Evolutionary conservation across 805 yeast genomes (phyloP).

Genomic region (Starmerella davenportii): DNA sequence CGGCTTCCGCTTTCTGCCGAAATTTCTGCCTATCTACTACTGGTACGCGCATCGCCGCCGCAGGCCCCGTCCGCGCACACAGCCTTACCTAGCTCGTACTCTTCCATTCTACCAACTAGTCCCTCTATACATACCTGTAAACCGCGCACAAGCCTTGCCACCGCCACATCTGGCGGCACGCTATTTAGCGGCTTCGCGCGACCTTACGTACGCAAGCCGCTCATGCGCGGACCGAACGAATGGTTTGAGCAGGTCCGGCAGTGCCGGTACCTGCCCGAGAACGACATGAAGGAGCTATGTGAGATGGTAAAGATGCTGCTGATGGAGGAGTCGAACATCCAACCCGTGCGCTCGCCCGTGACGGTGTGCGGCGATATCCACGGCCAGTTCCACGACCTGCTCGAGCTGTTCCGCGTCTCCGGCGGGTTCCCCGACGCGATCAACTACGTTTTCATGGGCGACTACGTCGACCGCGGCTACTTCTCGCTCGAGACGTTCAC

Average conservation of each 20-base stretch:
- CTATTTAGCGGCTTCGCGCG: no score
- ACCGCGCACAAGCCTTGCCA: no score
- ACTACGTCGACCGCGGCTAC: conserved; percentile 95
- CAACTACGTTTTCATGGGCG: conserved; percentile 78
- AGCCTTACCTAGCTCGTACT: no score
- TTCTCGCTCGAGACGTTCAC: conserved; percentile 89
- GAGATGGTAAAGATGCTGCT: conserved; percentile 84
- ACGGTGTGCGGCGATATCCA: conserved; percentile 85
- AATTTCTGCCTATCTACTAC: no score
- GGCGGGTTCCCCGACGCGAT: conserved; percentile 78
- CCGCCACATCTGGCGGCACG: no score
- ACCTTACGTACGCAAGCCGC: neutral
- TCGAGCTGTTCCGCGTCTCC: conserved; percentile 73
- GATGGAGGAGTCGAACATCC: conserved; percentile 94
- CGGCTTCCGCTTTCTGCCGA: no score
- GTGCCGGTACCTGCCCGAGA: conserved; percentile 73
- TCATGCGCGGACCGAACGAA: conserved; percentile 58
- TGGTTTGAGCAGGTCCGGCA: conserved; percentile 90
- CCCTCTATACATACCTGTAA: no score
- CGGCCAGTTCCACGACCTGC: conserved; percentile 89
- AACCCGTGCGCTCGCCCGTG: conserved; percentile 88
- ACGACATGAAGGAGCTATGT: conserved; percentile 90
- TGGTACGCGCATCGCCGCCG: no score
- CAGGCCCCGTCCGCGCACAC: no score
- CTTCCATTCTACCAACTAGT: no score